Evolutionary conservation across 179 eudicot species (phyloP).

Genomic region (Patellifolia procumbens): DNA sequence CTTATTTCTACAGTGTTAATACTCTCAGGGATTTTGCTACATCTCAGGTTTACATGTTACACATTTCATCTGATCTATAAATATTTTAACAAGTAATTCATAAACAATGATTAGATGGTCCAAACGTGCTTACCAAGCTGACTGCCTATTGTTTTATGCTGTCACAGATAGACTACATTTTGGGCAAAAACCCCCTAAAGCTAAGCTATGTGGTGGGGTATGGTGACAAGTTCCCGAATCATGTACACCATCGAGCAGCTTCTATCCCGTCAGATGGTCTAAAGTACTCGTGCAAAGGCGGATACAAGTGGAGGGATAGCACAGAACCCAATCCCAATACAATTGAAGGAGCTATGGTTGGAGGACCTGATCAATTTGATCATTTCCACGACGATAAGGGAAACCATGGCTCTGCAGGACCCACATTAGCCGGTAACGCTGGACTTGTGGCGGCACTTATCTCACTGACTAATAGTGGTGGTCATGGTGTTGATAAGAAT

Average conservation of each 20-base stretch:
- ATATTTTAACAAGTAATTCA: no score
- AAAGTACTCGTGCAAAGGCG: slow-evolving; percentile 65
- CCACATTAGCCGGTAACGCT: slow-evolving; percentile 73
- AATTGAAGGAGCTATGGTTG: slow-evolving; percentile 73
- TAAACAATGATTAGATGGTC: not conserved
- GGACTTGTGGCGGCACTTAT: slow-evolving; percentile 84
- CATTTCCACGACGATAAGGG: slow-evolving; percentile 41
- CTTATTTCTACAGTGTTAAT: slow-evolving; percentile 31
- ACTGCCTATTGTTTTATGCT: not conserved
- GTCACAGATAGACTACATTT: slow-evolving; percentile 63
- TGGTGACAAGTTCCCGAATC: slow-evolving; percentile 54
- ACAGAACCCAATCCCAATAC: slow-evolving; percentile 58
- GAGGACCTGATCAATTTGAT: slow-evolving; percentile 66
- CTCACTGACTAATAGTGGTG: slow-evolving; percentile 54
- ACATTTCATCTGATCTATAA: not conserved
- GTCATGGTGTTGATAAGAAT: slow-evolving; percentile 53
- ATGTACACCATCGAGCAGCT: slow-evolving; percentile 75
- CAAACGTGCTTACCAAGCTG: not conserved
- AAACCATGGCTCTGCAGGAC: slow-evolving; percentile 47
- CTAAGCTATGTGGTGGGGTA: slow-evolving; percentile 76
- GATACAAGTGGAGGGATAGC: slow-evolving; percentile 54
- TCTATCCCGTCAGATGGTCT: slow-evolving; percentile 56
- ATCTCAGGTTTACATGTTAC: slow-evolving; percentile 45
- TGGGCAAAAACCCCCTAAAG: slow-evolving; percentile 62
- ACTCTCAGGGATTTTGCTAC: slow-evolving; percentile 51